These are phyloP conservation scores for Neurospora sp. DNA, from an alignment of 495 filamentous ascomycete species.

Conservation along the genomic window DNA sequence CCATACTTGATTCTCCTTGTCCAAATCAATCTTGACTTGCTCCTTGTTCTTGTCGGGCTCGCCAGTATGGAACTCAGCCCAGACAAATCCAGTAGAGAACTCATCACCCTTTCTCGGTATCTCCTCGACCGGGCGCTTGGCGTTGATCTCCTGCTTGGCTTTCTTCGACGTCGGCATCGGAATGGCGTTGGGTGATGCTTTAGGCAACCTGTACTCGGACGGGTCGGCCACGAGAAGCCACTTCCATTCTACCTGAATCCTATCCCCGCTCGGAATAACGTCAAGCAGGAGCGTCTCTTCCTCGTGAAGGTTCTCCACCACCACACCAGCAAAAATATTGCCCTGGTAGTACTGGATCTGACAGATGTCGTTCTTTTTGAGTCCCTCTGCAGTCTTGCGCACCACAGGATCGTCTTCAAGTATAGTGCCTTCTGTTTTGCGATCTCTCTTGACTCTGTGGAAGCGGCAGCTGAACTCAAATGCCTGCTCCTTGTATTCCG, in stretches of 20 bases:
- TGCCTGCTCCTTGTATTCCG: slow-evolving; percentile 77
- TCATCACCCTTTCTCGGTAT: slow-evolving; percentile 57
- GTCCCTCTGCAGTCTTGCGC: slow-evolving; percentile 52
- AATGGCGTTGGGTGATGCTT: slow-evolving; percentile 48
- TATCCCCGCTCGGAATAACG: slow-evolving; percentile 76
- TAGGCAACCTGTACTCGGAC: slow-evolving; percentile 52
- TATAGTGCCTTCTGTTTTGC: slow-evolving; percentile 51
- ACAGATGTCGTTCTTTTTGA: slow-evolving; percentile 67
- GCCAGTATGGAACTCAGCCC: slow-evolving; percentile 72
- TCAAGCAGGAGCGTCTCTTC: slow-evolving; percentile 71
- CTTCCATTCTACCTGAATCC: slow-evolving; percentile 67
- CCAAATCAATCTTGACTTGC: slow-evolving; percentile 53
- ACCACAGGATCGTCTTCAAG: slow-evolving; percentile 66
- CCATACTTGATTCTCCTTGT: slow-evolving; percentile 69
- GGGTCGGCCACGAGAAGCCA: slow-evolving; percentile 61
- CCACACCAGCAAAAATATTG: slow-evolving; percentile 84
- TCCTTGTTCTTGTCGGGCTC: slow-evolving; percentile 30
- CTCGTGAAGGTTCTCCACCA: slow-evolving; percentile 74
- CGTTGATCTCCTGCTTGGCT: slow-evolving; percentile 47
- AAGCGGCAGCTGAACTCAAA: slow-evolving; percentile 91
- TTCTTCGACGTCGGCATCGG: slow-evolving; percentile 45
- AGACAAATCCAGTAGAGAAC: slow-evolving; percentile 59
- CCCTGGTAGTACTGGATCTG: slow-evolving; percentile 78
- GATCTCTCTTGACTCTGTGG: slow-evolving; percentile 78
- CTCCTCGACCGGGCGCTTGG: slow-evolving; percentile 47